Evolutionary conservation across 495 filamentous ascomycete species (phyloP).

Genomic region (Aspergillus sclerotiicarbonarius): DNA sequence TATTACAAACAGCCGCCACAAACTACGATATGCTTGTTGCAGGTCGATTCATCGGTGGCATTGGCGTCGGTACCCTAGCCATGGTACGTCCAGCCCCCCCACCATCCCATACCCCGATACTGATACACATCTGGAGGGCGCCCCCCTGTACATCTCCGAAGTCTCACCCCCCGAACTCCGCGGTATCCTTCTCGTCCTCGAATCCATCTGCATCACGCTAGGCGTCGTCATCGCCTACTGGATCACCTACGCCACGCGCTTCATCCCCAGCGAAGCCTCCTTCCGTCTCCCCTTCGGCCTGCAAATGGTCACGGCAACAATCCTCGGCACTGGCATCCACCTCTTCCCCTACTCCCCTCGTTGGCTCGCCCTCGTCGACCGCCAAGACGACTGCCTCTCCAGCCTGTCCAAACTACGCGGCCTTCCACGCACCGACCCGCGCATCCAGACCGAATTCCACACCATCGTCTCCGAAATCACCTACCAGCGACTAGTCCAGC

Average conservation of each 20-base stretch:
- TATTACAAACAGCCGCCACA: too few species aligned
- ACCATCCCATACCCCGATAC: too few species aligned
- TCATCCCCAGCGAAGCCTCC: conserved; percentile 60
- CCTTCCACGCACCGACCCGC: conserved; percentile 6
- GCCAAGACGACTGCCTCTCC: conserved; percentile 59
- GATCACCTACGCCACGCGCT: conserved; percentile 56
- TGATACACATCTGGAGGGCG: background rate
- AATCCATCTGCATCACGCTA: conserved; percentile 71
- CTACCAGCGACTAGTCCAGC: background rate
- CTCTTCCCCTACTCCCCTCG: conserved; percentile 74
- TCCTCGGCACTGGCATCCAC: conserved; percentile 59
- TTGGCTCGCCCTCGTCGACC: conserved; percentile 64
- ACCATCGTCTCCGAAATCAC: background rate
- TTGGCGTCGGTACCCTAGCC: too few species aligned
- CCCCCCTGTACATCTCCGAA: conserved; percentile 33
- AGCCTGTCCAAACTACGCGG: conserved; percentile 61
- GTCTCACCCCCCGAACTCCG: conserved; percentile 48
- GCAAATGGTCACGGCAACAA: conserved; percentile 56
- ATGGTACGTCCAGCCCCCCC: too few species aligned
- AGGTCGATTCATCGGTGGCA: too few species aligned
- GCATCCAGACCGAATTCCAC: background rate
- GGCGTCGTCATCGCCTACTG: conserved; percentile 78
- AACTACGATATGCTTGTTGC: too few species aligned
- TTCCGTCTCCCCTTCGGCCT: conserved; percentile 59
- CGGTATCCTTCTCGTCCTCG: conserved; percentile 67